phyloP scores from a whole-genome alignment of 2,329 filamentous ascomycete genomes.

The Colletotrichum sojae region DNA sequence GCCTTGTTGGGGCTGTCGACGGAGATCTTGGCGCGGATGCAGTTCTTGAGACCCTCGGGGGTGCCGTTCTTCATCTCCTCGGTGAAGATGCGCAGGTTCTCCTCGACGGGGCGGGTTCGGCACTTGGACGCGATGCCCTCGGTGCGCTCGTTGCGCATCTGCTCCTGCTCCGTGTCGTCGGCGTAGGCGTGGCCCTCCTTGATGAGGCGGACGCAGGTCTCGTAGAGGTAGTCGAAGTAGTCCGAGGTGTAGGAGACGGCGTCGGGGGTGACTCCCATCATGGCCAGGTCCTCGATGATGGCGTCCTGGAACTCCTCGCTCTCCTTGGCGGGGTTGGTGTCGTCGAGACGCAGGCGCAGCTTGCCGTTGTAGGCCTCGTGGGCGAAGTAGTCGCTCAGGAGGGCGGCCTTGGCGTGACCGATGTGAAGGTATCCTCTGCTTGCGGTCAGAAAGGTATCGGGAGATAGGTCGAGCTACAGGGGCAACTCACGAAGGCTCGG shows the following conservation, averaged over 20 bases:
- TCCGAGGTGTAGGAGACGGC: constrained; percentile 91
- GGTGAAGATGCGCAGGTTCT: constrained; percentile 88
- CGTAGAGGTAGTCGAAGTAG: constrained; percentile 94
- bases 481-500: constrained; percentile 82
- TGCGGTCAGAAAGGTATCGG: neutral
- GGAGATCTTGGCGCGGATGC: constrained; percentile 95
- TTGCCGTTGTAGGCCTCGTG: constrained; percentile 94
- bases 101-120: constrained; percentile 83
- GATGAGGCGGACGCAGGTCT: constrained; percentile 87
- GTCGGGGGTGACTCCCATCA: constrained; percentile 94
- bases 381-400: constrained; percentile 97
- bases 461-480: neutral
- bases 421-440: constrained; percentile 79
- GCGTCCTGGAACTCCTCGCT: constrained; percentile 96
- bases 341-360: constrained; percentile 92
- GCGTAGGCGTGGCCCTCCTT: constrained; percentile 91
- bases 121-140: constrained; percentile 86
- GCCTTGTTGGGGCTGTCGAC: constrained; percentile 95
- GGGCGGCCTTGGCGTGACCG: constrained; percentile 92
- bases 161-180: constrained; percentile 92
- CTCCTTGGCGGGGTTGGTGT: constrained; percentile 98
- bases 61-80: constrained; percentile 93
- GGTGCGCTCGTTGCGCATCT: constrained; percentile 88
- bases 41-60: constrained; percentile 85
- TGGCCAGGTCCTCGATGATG: constrained; percentile 89